Evolutionary conservation across 345 rosid species (phyloP), one percentile per base, ranked within the genome.

Genomic region (Linum usitatissimum): DNA sequence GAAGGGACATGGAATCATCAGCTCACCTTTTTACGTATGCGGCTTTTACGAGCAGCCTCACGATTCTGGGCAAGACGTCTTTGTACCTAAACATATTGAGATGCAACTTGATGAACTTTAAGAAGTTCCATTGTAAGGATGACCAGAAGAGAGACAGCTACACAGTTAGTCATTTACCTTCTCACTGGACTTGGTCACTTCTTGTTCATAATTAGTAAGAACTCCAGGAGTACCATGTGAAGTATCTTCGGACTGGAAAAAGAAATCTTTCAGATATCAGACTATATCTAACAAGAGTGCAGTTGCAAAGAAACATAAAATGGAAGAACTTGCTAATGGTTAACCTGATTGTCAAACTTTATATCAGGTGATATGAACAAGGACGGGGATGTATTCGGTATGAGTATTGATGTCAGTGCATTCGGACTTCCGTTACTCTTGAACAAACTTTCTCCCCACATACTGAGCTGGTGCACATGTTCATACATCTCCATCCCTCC

Each of bases 11-110:
- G 61, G 53, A 64, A 21, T 30, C 13, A 12, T 53, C 59, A 48
- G 65, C 59, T 7, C 73, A 93, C 99, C 85, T 93, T 93, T 73
- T 90, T 93, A 70, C 99, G 81, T 72, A 93, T 59, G 59, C 99
- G 97, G 71, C 99, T 87, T 73, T 93, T 93, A 66, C 96, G 88
- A 59, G 99, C 99, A 77, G 99, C 99, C 78, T 90, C 97, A 4
- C 97, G 94, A 55, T 93, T 93, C 70, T 90, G 97, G 17, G 97
- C 97, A 28, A 90, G 97, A 55, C 99, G 86, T 73, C 97, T 84
- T 72, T 86, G 94, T 71, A 84, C 73, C 99, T 90, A 70, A 54
- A 40, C 48, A 73, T 30, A 55, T 49, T 23, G 4, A 68, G 28
- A 31, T 19, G 69, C 42, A 31, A 59, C 2, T n/a, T 71, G 59